Base-by-base conservation (phyloP, 2,329 filamentous ascomycete species). In the Alternaria ethzedia region DNA sequence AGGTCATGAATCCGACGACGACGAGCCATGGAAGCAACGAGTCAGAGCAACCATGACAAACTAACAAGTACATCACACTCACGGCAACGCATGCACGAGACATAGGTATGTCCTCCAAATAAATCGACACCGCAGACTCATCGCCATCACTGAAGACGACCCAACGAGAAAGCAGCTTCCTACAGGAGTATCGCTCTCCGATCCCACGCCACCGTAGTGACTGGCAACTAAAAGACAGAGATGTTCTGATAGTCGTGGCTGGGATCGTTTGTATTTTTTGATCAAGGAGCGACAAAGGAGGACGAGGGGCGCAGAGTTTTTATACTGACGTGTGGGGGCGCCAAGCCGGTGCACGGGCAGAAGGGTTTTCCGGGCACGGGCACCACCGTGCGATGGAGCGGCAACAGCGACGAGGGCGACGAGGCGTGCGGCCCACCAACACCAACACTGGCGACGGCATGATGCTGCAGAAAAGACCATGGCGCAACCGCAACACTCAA, bases 111-210 rank as follows among this genome's bases (percentile, higher is more conserved):
- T 89, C 82, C 88, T 89, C 89, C 87, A 60, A 66, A 84, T 90
- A 86, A 79, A 86, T 90, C 88, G 89, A 90, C 89, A 90, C 90
- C 87, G 84, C 82, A 82, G 83, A 82, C 87, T 84, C 88, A 88
- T 90, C 87, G 88, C 88, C 87, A 86, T 89, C 88, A 90, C 76
- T 86, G 68, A 89, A 91, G 88, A 89, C 83, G 86, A 90, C 87
- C 82, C 87, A 74, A 86, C 87, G 88, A 85, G 84, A 84, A 83
- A 82, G 82, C 85, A 88, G 90, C 88, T 91, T 91, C 89, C 89
- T 91, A 90, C 74, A 72, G 80, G 81, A 81, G 81, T 64, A 56
- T 64, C 45, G 51, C 79, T 91, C 88, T 90, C 83, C 87, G 87
- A 87, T 88, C 83, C 87, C 86, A 85, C 84, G 82, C 84, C 84